Base-by-base conservation (phyloP, 2,329 filamentous ascomycete species). In the Diplodia corticola region DNA sequence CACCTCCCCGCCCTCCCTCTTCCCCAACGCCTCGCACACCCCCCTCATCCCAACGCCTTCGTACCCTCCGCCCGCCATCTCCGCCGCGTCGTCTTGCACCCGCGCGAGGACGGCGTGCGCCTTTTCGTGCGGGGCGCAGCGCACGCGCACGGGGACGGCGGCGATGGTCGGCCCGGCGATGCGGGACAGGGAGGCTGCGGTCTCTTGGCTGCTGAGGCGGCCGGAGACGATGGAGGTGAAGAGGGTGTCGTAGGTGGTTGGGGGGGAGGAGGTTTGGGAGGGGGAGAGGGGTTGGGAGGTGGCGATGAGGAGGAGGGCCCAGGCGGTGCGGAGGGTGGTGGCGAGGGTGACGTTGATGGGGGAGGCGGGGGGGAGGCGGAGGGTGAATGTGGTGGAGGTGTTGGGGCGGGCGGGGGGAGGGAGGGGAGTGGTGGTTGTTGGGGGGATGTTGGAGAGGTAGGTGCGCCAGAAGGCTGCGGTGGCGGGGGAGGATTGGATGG, bases 391-490 rank as follows among this genome's bases (percentile, higher is more conserved):
- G 0, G 83, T 84, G 0, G 5, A 10, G 5, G 12, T 50, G 71
- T 87, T 82, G 10, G 20, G 28, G 17, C 7, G 24, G 5, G 51
- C 7, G 2, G 2, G 12, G 3, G 5, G n/a, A 17, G 33, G n/a
- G 1, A 0, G 24, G 26, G 50, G 1, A 1, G 46, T 1, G 46
- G 46, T 1, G 6, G 37, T 20, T 9, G 44, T 68, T 15, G 71
- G 69, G n/a, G 79, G 79, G 55, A 79, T 80, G 40, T 70, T 74
- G 6, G 69, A 55, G 0, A 80, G 72, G 66, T 82, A 77, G 13
- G 75, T 70, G 44, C 73, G 75, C 84, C 84, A 86, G 70, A 81
- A 86, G 2, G 78, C 71, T 59, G 81, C 72, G 68, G 79, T 77
- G 1, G 68, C 69, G 1, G 67, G 64, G 0, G 46, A 30, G 7